Base-by-base conservation (phyloP, 306 rosid species). In the Adenanthera pavonina region DNA sequence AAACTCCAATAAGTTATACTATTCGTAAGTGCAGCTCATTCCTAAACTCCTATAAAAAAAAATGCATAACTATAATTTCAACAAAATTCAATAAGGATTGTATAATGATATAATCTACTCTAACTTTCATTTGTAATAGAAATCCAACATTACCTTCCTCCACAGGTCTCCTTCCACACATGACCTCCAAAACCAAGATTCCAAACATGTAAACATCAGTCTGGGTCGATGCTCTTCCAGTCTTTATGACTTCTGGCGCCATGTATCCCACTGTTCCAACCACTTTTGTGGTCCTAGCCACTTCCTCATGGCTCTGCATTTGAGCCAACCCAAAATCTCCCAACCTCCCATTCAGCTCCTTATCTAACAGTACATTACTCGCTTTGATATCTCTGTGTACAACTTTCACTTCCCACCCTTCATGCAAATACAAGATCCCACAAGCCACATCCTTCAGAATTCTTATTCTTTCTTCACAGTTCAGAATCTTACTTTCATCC, bases 341-440 rank as follows among this genome's bases (percentile, higher is more conserved):
- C 2, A 93, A 81, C 77, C 86, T 89, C 57, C 92, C 99, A 59
- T 84, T 95, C 95, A 91, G 92, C 7, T 93, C 92, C 72, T 90
- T 93, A 48, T 95, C 99, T 0, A 95, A 85, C 59, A 93, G 82
- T 36, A 91, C 99, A 66, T 95, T 95, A 77, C 97, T 91, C 2
- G 97, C 97, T 77, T 95, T 95, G 13, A 95, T 95, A 80, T 95
- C 99, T 79, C 97, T 91, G 9, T 90, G 97, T 9, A 95, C 81
- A 2, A 95, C 97, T 61, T 84, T 85, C 0, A 89, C 82, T 61
- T 95, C 97, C 97, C 97, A 95, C 0, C 97, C 97, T 17, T 95
- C 99, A n/a, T 95, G 99, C 41, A 95, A 83, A 70, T 95, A 95
- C 83, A 88, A 53, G 0, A 93, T 82, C 17, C 89, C 97, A 6